Evolutionary conservation across 164 flowering plant species (phyloP).

Genomic region (Kingdonia uniflora): DNA sequence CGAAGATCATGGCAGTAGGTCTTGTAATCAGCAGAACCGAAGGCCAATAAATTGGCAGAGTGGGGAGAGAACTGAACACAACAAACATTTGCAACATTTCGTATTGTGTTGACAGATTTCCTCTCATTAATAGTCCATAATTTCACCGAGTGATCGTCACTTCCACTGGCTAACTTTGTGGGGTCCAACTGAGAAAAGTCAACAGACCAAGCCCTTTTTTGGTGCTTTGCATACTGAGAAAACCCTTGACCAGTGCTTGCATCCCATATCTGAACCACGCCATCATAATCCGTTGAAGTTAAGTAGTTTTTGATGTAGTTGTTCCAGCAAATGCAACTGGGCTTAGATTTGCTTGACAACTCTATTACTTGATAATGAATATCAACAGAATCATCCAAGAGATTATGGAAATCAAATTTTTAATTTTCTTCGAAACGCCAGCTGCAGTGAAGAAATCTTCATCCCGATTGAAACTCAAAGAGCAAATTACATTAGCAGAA

Average conservation of each 20-base stretch:
- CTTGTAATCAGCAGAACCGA: constrained; percentile 5
- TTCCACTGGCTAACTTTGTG: constrained; percentile 4
- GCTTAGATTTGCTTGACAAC: constrained; percentile 2
- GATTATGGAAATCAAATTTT: neutral
- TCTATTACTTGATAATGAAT: constrained; percentile 3
- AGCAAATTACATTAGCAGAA: constrained; percentile 3
- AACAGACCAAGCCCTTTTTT: constrained; percentile 1
- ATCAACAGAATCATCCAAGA: neutral
- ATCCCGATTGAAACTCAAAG: constrained; percentile 3
- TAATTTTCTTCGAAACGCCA: constrained; percentile 1
- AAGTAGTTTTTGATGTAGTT: constrained; percentile 2
- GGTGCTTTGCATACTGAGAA: neutral
- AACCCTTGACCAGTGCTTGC: neutral
- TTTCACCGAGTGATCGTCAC: constrained; percentile 1
- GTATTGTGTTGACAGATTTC: neutral
- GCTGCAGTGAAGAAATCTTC: neutral
- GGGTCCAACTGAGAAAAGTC: constrained; percentile 1
- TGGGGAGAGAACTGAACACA: constrained; percentile 5
- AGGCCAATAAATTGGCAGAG: neutral
- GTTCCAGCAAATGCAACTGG: constrained; percentile 2
- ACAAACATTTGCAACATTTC: neutral
- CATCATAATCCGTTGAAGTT: constrained; percentile 2
- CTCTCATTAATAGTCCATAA: constrained; percentile 4
- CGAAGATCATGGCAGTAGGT: constrained; percentile 4
- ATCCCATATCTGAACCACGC: constrained; percentile 6